Conservation (phyloP, 1,284 basidiomycete genomes). For the Cryptococcus sp. region DNA sequence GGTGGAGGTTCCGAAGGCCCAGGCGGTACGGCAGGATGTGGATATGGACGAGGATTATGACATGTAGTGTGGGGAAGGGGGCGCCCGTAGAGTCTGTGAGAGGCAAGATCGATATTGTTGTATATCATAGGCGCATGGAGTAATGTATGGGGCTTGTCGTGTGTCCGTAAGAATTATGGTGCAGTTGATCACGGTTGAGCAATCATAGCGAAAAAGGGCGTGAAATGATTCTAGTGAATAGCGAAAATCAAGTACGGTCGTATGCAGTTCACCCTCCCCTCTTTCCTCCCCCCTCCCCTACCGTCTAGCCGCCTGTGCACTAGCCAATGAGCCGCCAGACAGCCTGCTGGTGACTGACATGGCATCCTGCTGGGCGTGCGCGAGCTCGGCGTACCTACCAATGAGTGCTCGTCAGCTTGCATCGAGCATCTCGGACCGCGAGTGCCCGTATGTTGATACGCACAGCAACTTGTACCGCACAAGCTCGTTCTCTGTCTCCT, state of each 20-base stretch:
- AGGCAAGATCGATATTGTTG: not conserved
- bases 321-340: constrained; percentile 13
- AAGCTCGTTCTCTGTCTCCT: constrained; percentile 84
- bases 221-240: too few species aligned
- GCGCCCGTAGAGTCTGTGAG: too few species aligned
- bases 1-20: constrained; percentile 14
- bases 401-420: not conserved
- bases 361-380: constrained; percentile 77
- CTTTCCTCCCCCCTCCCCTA: too few species aligned
- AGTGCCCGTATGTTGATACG: constrained; percentile 48
- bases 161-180: too few species aligned
- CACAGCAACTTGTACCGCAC: constrained; percentile 87
- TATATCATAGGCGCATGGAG: not conserved
- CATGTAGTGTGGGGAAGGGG: constrained; percentile 14
- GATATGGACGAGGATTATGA: constrained; percentile 48
- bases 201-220: too few species aligned
- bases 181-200: too few species aligned
- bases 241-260: too few species aligned
- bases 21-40: constrained; percentile 16
- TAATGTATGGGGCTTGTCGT: too few species aligned
- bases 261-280: too few species aligned
- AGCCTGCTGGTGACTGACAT: constrained; percentile 47
- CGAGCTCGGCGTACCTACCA: constrained; percentile 76
- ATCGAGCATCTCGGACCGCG: not conserved
- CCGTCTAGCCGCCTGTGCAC: not conserved